Evolutionary conservation across 805 yeast species (phyloP).

Genomic region (Ogataea zsoltii): DNA sequence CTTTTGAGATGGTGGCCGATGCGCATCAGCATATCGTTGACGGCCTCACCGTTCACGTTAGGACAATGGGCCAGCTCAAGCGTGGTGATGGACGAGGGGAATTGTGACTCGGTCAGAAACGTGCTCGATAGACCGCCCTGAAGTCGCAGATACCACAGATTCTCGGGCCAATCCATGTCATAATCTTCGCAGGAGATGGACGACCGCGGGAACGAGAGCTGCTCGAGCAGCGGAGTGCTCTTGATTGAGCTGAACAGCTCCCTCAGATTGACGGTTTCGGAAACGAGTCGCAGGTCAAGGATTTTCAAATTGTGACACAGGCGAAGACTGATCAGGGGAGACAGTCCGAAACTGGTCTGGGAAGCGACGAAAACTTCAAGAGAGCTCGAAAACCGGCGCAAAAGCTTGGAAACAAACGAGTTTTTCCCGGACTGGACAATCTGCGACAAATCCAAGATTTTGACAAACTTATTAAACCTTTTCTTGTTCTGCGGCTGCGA

Average conservation of each 20-base stretch:
- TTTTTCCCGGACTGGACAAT: constrained; percentile 91
- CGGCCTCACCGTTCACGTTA: constrained; percentile 60
- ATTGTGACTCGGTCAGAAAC: constrained; percentile 65
- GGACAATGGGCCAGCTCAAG: constrained; percentile 91
- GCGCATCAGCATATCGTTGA: constrained; percentile 58
- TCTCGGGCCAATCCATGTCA: constrained; percentile 76
- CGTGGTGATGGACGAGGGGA: constrained; percentile 70
- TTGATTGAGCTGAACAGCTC: constrained; percentile 77
- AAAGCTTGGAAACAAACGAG: constrained; percentile 79
- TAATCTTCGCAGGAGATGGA: constrained; percentile 70
- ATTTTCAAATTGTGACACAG: constrained; percentile 63
- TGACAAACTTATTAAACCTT: constrained; percentile 58
- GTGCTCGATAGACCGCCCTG: constrained; percentile 90
- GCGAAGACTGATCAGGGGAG: constrained; percentile 81
- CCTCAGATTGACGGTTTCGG: constrained; percentile 83
- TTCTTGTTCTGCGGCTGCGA: constrained; percentile 44
- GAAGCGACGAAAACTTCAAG: constrained; percentile 82
- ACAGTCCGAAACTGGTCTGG: constrained; percentile 90
- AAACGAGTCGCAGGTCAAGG: constrained; percentile 80
- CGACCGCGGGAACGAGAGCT: constrained; percentile 84
- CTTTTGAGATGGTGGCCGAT: constrained; percentile 67
- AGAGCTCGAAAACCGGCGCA: constrained; percentile 71
- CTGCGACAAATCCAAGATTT: constrained; percentile 67
- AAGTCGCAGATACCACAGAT: constrained; percentile 66
- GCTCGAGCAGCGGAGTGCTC: constrained; percentile 61